phyloP scores from a whole-genome alignment of 1,139 yeast genomes.

The Nadsonia starkeyi-henricii region DNA sequence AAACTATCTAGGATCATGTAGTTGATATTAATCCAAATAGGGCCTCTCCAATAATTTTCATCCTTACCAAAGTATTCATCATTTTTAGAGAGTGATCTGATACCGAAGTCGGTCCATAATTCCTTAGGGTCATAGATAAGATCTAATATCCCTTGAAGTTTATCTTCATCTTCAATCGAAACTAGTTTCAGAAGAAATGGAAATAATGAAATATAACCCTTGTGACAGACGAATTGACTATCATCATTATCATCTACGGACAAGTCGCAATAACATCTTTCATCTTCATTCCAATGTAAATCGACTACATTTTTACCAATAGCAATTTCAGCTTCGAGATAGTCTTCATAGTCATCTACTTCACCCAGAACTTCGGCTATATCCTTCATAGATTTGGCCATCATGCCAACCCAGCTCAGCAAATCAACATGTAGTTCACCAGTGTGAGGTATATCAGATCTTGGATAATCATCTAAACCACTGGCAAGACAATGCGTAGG shows the following conservation, averaged over 20 bases:
- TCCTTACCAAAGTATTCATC: conserved; percentile 57
- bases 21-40: conserved; percentile 87
- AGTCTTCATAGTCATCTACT: conserved; percentile 41
- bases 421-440: conserved; percentile 88
- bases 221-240: conserved; percentile 56
- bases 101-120: conserved; percentile 68
- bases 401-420: conserved; percentile 84
- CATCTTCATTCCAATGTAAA: conserved; percentile 65
- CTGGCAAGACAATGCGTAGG: conserved; percentile 76
- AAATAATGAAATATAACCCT: conserved; percentile 76
- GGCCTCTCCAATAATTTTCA: conserved; percentile 94
- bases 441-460: conserved; percentile 66
- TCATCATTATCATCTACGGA: conserved; percentile 63
- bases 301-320: conserved; percentile 51
- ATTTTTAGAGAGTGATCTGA: conserved; percentile 63
- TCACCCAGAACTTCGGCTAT: conserved; percentile 56
- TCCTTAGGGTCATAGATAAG: conserved; percentile 54
- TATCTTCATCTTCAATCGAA: conserved; percentile 33
- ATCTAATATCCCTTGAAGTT: conserved; percentile 30
- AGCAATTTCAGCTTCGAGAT: conserved; percentile 37
- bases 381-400: conserved; percentile 69
- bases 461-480: conserved; percentile 92
- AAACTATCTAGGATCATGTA: conserved; percentile 66
- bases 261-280: conserved; percentile 68
- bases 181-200: conserved; percentile 72